These are phyloP conservation scores for Leccinellum rugosiceps DNA, from an alignment of 768 basidiomycete genomes.

Conservation along the genomic window DNA sequence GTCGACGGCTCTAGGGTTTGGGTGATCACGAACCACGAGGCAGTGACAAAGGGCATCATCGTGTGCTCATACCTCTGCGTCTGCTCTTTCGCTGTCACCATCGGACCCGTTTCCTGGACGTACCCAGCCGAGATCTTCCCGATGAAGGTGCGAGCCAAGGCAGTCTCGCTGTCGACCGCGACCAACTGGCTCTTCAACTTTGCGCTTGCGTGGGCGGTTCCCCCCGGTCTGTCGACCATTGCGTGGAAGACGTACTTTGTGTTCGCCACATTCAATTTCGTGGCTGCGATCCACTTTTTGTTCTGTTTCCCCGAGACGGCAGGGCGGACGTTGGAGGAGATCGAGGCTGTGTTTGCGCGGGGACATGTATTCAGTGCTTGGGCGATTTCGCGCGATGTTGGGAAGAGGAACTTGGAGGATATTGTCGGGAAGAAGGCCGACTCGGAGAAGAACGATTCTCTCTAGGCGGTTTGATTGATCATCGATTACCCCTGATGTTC, in stretches of 20 bases:
- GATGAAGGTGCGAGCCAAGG: conserved; percentile 64
- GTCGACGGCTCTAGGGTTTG: conserved; percentile 46
- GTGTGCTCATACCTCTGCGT: conserved; percentile 78
- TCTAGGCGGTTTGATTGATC: conserved; percentile 2
- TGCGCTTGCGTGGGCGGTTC: conserved; percentile 72
- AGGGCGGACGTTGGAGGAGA: conserved; percentile 70
- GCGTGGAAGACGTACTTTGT: conserved; percentile 78
- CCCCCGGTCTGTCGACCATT: conserved; percentile 62
- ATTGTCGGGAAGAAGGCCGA: conserved; percentile 26
- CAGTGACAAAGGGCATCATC: conserved; percentile 67
- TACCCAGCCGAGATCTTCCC: conserved; percentile 74
- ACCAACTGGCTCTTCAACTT: conserved; percentile 70
- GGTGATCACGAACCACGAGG: conserved; percentile 55
- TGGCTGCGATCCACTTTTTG: conserved; percentile 64
- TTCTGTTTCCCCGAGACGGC: conserved; percentile 83
- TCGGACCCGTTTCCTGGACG: conserved; percentile 76
- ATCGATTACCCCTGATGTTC: background rate
- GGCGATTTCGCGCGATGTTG: conserved; percentile 59
- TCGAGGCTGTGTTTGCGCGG: conserved; percentile 72
- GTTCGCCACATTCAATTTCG: conserved; percentile 75
- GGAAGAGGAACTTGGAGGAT: conserved; percentile 57
- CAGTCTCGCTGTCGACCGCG: conserved; percentile 41
- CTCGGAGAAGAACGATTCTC: conserved; percentile 5
- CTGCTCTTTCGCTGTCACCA: conserved; percentile 68
- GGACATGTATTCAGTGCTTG: conserved; percentile 71